Percentiles rank a stretch among this genome's conserved stretches.
Conservation (phyloP, 768 basidiomycete genomes). For the Tylopilus vinaceipallidus region DNA sequence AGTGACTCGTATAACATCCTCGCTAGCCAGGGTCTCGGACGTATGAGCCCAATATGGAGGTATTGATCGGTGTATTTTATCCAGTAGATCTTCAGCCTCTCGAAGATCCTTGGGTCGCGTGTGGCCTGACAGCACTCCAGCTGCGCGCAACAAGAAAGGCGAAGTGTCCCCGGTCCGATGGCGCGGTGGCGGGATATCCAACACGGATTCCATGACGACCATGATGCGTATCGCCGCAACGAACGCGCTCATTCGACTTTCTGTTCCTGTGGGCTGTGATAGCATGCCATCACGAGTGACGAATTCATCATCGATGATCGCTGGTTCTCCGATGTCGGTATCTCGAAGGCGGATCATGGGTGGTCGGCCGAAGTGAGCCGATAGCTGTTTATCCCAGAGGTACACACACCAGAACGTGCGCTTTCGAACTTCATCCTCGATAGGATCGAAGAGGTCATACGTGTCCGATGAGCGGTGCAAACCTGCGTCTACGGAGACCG, state of each 20-base stretch:
- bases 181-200: constrained; percentile 72
- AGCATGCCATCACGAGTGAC: constrained; percentile 72
- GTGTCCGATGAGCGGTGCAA: constrained; percentile 85
- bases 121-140: constrained; percentile 62
- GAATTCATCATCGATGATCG: constrained; percentile 85
- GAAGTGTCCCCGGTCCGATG: constrained; percentile 60
- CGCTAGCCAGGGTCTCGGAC: constrained; percentile 74
- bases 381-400: constrained; percentile 93
- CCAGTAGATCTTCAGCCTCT: constrained; percentile 79
- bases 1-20: constrained; percentile 86
- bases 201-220: constrained; percentile 84
- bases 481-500: constrained; percentile 85
- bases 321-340: constrained; percentile 88
- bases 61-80: constrained; percentile 71
- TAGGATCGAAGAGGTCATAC: constrained; percentile 83
- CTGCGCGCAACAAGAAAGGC: constrained; percentile 76
- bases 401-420: constrained; percentile 97
- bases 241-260: constrained; percentile 80
- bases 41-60: constrained; percentile 80
- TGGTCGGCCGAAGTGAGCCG: constrained; percentile 86
- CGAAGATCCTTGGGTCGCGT: constrained; percentile 61
- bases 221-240: constrained; percentile 73
- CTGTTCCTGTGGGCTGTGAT: constrained; percentile 65
- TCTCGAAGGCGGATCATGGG: constrained; percentile 84
- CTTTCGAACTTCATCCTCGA: constrained; percentile 90